Percentiles rank a stretch among this genome's conserved stretches.
phyloP scores from a whole-genome alignment of 2,329 filamentous ascomycete species.

The Trichoderma cornu-damae region DNA sequence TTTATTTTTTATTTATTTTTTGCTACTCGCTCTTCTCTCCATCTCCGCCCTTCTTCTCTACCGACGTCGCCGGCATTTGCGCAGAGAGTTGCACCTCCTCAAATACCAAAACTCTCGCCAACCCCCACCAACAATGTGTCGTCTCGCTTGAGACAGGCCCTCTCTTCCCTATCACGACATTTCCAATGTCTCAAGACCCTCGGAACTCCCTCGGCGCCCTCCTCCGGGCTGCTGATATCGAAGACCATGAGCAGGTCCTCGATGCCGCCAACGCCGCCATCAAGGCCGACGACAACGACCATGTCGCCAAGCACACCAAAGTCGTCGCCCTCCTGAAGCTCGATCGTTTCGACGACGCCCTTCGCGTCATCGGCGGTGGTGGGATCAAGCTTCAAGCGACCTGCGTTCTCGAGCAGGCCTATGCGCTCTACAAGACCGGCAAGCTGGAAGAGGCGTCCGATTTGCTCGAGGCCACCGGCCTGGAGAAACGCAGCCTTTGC shows the following conservation, averaged over 20 bases:
- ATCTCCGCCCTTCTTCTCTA: not conserved
- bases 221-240: constrained; percentile 51
- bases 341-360: constrained; percentile 74
- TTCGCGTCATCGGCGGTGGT: constrained; percentile 61
- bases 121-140: constrained; percentile 18
- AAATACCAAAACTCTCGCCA: not conserved
- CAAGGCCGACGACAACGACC: constrained; percentile 55
- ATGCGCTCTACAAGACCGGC: constrained; percentile 78
- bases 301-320: constrained; percentile 61
- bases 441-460: constrained; percentile 60
- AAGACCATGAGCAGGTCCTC: constrained; percentile 71
- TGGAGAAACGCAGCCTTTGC: constrained; percentile 35
- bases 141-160: not conserved
- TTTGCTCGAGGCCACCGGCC: constrained; percentile 33
- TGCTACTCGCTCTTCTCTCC: no score
- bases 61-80: not conserved
- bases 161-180: constrained; percentile 17
- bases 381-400: constrained; percentile 55
- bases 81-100: not conserved
- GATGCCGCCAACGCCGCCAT: constrained; percentile 57
- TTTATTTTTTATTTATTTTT: no score
- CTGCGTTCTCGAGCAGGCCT: constrained; percentile 66
- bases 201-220: constrained; percentile 49
- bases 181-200: constrained; percentile 42
- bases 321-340: constrained; percentile 73